Evolutionary conservation across 164 flowering plant genomes (phyloP), one percentile per base, ranked within the genome.

Genomic region (Saururus chinensis): DNA sequence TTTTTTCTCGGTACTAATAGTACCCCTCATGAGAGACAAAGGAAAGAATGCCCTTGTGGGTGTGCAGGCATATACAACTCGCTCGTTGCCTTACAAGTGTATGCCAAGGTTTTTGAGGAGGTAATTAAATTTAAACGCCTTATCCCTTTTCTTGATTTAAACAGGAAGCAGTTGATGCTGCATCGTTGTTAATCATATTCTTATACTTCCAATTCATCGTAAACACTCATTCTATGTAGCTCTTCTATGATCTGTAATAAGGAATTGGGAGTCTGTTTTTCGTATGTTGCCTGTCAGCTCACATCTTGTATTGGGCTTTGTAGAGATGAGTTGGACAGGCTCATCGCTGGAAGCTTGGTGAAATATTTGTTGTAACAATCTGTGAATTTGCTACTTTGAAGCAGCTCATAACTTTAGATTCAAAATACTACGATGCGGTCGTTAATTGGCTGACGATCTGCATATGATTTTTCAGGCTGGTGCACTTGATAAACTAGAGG

Each of bases 1-100:
- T 91, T 87, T 66, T 95, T 95, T 71, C 92, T 89, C 49, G 99
- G 97, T 67, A 95, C 99, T 69, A 97, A 95, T 71, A 95, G 97
- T 77, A 97, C 97, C 66, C 99, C 99, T 40, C 99, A 95, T 74
- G 99, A 91, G 68, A 83, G 79, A 74, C 64, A 63, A 59, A 75
- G 70, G 22, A 95, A 95, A 68, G 99, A 95, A 76, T 70, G 82
- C 60, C 53, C 95, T 30, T 91, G 93, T 71, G 97, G 99, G 58
- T 95, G 97, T 80, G 99, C 99, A 42, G 99, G 97, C 54, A 84
- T 91, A 66, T 95, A 80, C 66, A 95, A 75, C 74, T 83, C 99
- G 21, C 92, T 96, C 22, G 88, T 90, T 58, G 95, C 99, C 23
- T 66, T 95, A 59, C 77, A 96, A 56, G 70, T 85, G 17, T 95